A percentile compares a stretch with the other conserved stretches of the same genome.
phyloP scores from a whole-genome alignment of 352 stramenopile genomes.

The Elongisporangium anandrum region DNA sequence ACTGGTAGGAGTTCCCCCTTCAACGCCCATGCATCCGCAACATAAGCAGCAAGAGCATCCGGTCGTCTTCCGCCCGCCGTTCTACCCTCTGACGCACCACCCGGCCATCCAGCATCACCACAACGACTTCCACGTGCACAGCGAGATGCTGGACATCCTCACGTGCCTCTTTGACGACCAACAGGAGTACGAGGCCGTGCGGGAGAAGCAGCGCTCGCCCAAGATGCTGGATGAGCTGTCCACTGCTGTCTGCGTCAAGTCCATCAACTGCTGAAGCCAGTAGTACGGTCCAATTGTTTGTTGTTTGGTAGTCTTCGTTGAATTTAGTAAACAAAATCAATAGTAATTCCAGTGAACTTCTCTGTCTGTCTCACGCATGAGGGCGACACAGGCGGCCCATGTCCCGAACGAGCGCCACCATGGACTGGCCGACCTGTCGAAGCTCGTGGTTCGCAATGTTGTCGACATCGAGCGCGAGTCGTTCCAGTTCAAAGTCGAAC shows the following conservation, averaged over 20 bases:
- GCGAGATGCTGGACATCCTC: neutral
- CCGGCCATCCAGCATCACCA: neutral
- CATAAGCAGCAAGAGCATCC: neutral
- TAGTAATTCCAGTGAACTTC: neutral
- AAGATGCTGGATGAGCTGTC: neutral
- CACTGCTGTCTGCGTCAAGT: neutral
- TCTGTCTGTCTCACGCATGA: neutral
- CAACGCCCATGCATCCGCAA: neutral
- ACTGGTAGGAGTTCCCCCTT: neutral
- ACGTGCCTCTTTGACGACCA: neutral
- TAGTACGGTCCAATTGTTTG: neutral
- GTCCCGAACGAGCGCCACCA: constrained; percentile 55
- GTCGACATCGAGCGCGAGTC: constrained; percentile 34
- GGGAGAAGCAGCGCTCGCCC: neutral
- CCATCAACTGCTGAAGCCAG: neutral
- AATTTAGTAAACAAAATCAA: neutral
- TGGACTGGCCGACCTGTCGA: constrained; percentile 29
- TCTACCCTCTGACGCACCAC: neutral
- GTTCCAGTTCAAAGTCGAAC: constrained; percentile 32
- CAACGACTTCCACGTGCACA: neutral
- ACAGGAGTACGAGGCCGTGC: neutral
- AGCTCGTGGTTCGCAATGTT: constrained; percentile 31
- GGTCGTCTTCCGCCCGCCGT: neutral
- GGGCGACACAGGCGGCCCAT: constrained; percentile 34
- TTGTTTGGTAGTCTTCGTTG: neutral